Conservation (phyloP, 2,329 filamentous ascomycete genomes). For the Chaetomium globosum region DNA sequence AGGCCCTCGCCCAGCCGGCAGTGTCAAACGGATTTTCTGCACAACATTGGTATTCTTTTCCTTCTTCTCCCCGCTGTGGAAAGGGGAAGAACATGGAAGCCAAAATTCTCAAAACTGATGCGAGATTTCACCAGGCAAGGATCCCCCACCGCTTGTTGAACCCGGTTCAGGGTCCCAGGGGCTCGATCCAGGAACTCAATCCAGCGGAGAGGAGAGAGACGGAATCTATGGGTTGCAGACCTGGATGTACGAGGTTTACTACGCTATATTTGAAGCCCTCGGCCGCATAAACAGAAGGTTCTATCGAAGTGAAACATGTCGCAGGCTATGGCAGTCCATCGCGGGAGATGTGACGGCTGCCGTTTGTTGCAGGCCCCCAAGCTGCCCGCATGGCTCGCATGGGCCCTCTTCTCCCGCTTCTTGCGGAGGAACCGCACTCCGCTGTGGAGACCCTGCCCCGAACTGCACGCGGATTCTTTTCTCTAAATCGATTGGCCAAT, state of each 20-base stretch:
- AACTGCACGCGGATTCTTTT: neutral
- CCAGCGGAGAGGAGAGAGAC: neutral
- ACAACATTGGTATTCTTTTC: neutral
- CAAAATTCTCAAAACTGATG: neutral
- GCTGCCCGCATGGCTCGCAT: neutral
- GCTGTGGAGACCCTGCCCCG: neutral
- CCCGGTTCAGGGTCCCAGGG: neutral
- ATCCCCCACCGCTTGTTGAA: conserved; percentile 1
- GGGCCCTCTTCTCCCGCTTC: neutral
- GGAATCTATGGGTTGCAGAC: neutral
- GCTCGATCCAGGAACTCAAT: neutral
- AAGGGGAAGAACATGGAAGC: neutral
- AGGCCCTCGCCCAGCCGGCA: conserved; percentile 8
- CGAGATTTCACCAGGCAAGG: conserved; percentile 7
- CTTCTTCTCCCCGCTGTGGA: neutral
- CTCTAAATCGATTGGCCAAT: neutral
- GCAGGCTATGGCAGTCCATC: neutral
- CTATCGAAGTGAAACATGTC: neutral
- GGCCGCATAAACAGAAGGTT: neutral
- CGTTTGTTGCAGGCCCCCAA: neutral
- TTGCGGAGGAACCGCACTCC: neutral
- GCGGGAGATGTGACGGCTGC: neutral
- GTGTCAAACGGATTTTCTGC: neutral
- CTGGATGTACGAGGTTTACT: neutral
- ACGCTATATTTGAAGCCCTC: neutral